Base-by-base conservation (phyloP, 2,329 filamentous ascomycete genomes). In the Cadophora sp. region DNA sequence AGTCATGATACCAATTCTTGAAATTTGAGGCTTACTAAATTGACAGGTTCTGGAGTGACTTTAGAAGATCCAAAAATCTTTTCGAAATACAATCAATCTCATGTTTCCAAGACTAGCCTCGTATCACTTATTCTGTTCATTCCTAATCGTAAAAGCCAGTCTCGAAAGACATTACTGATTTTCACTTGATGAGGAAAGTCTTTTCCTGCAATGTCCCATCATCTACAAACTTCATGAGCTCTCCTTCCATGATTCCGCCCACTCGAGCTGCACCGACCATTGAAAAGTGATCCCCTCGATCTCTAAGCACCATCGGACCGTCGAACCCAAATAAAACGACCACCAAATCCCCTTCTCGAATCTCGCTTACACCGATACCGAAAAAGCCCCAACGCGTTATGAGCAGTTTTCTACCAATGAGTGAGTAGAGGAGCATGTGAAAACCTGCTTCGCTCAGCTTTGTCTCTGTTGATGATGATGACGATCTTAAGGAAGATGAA, bases 201-300 rank as follows among this genome's bases (percentile, higher is more conserved):
- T 34, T 59, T 31, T 59, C 31, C 16, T 43, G n/a, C 31, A 59
- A 37, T 24, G 22, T 59, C 4, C 34, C 55, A 59, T 59, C 22
- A 26, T 59, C 34, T 34, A 59, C 55, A 43, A 59, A 59, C n/a
- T 43, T 34, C 55, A 43, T 59, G 31, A 59, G 55, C 8, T 43
- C n/a, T 40, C 55, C 55, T 7, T 59, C 31, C 55, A 59, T 59
- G 8, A 59, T 43, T 14, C 55, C 55, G 26, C 55, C 55, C 8
- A 59, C 31, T 16, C 12, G 22, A 12, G 31, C 55, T 11, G 34
- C 31, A 6, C 55, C 55, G 14, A 59, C 3, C 9, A 59, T 12
- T 6, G 55, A 24, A 34, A 59, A 59, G 22, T 59, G 22, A 5
- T 26, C 34, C 6, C 55, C 55, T 4, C 8, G 22, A 4, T 14